A percentile compares a stretch with the other conserved stretches of the same genome.
These are phyloP conservation scores for Corynespora cassiicola DNA, from an alignment of 2,329 filamentous ascomycete species.

Conservation along the genomic window DNA sequence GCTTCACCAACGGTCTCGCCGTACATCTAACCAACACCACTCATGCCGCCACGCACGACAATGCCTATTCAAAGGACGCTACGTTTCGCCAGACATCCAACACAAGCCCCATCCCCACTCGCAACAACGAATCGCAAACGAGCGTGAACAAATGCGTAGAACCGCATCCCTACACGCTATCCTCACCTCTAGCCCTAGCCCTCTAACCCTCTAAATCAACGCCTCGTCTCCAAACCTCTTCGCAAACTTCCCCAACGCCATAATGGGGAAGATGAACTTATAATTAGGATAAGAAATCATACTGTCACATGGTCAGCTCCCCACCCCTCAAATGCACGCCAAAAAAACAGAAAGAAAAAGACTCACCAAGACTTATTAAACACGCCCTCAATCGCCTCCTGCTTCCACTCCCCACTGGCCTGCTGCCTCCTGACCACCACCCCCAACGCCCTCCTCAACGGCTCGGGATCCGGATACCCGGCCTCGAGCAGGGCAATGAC, in stretches of 20 bases:
- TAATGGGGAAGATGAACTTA: constrained; percentile 95
- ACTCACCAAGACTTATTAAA: constrained; percentile 95
- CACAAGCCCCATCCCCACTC: too few species aligned
- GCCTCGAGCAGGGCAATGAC: constrained; percentile 82
- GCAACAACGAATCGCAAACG: too few species aligned
- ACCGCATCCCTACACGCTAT: too few species aligned
- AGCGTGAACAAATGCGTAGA: too few species aligned
- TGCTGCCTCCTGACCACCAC: constrained; percentile 87
- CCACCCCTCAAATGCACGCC: background rate
- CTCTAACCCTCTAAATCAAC: constrained; percentile 24
- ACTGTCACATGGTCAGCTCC: constrained; percentile 49
- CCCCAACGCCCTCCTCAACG: constrained; percentile 75
- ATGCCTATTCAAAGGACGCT: too few species aligned
- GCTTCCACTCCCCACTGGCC: constrained; percentile 89
- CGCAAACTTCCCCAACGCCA: constrained; percentile 90
- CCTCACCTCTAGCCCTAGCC: too few species aligned
- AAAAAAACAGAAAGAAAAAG: constrained; percentile 5
- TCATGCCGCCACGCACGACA: too few species aligned
- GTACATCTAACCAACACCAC: too few species aligned
- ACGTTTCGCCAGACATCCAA: too few species aligned
- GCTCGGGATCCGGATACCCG: constrained; percentile 75
- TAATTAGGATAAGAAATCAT: constrained; percentile 99
- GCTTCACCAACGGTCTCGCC: too few species aligned
- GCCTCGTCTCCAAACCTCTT: constrained; percentile 37
- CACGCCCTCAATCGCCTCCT: constrained; percentile 95